Base-by-base conservation (phyloP, 768 basidiomycete species). In the Suillus luteus region DNA sequence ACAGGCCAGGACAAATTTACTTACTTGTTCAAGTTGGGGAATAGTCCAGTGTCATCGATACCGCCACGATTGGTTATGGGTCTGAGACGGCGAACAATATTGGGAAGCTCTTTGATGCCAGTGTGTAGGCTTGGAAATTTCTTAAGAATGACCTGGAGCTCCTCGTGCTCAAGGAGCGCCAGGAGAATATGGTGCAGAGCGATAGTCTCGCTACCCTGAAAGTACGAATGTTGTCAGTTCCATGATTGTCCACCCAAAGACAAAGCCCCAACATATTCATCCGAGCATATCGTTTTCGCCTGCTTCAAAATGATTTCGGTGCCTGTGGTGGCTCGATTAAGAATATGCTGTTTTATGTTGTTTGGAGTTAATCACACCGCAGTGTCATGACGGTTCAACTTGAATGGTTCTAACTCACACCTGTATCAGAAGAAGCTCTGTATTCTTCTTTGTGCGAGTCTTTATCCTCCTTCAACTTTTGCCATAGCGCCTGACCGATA, bases 401-500 rank as follows among this genome's bases (percentile, higher is more conserved):
- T n/a, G n/a, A n/a, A n/a, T 52, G 37, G 33, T 31, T 22, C 3
- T 17, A 12, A 62, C 61, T 55, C 51, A 62, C 61, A 22, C 14
- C 17, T n/a, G n/a, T 19, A 55, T 54, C 49, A 15, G 35, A 51
- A 8, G 51, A 62, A 55, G 48, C 27, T 24, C 40, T 40, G 7
- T 5, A 11, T 33, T 37, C 38, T 31, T 40, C 27, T 49, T 38
- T 49, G n/a, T 37, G 27, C 17, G 0, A n/a, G 19, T 11, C 44
- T 62, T 55, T 55, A n/a, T 35, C 17, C 4, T n/a, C 54, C 12
- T 37, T 64, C 58, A 41, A 40, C 24, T 60, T 27, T 22, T 41
- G 46, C 63, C 63, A 64, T 59, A 64, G 8, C 5, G 58, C 48
- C 41, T 64, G 63, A 9, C 58, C 63, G 15, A 64, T 51, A 37